Evolutionary conservation across 148 eudicot genomes (phyloP), one percentile per base, ranked within the genome.

Genomic region (Nepenthes mirabilis): DNA sequence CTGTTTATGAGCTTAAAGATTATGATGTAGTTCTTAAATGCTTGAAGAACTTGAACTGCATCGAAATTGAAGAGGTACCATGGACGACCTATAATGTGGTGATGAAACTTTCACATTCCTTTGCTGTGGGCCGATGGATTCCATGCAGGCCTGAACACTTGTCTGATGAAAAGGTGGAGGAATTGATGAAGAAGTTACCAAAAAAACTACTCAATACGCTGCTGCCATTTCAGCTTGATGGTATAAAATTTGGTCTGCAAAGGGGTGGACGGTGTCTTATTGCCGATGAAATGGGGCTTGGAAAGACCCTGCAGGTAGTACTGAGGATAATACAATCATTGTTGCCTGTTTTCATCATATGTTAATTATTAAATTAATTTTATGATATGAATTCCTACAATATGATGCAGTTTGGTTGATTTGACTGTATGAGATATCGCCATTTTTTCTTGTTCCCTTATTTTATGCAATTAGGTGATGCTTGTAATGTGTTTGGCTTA

Each of bases 201-300:
- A 74, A 70, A 67, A 71, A 71, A 35, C 73, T 94, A 58, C 65
- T 82, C 51, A 70, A 77, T 56, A 68, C 83, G 3, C 72, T 94
- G 49, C 68, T 86, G 62, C 97, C 97, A 33, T 94, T 88, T 74
- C 99, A 94, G 76, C 72, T 79, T 58, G 97, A 89, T 47, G 99
- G 99, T 53, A 70, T 94, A 9, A 78, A 75, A 54, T 94, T 82
- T 74, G 99, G 90, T 49, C 63, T 94, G 68, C 86, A 65, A 71
- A 84, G 99, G 82, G 97, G 97, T 70, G 97, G 97, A 56, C 82
- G 87, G 43, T 94, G 99, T 75, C 91, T 94, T 63, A 86, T 94
- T 72, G 99, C 99, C 12, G 99, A 94, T 79, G 99, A 94, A 79
- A 94, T 94, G 99, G 99, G 99, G 36, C 91, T 94, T 49, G 99